A percentile compares a stretch with the other conserved stretches of the same genome.
Conservation (phyloP, 108 stramenopile species). For the Skeletonema costatum region DNA sequence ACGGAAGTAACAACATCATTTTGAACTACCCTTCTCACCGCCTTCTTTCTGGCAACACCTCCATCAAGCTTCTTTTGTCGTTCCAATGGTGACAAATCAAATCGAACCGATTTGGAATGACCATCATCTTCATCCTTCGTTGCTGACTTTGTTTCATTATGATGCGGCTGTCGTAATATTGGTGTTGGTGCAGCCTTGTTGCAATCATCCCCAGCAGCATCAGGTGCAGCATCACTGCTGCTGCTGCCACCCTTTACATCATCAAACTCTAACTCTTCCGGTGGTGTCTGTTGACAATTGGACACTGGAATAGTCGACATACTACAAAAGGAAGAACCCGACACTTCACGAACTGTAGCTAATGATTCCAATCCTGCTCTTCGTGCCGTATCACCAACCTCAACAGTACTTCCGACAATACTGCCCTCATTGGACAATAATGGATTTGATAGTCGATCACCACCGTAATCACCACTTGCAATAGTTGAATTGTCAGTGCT, state of each 20-base stretch:
- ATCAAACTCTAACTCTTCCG: not conserved
- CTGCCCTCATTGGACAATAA: not conserved
- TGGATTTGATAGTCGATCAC: not conserved
- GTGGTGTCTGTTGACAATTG: not conserved
- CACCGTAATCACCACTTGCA: not conserved
- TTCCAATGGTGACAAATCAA: constrained; percentile 1
- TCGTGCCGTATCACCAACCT: not conserved
- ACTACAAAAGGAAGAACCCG: not conserved
- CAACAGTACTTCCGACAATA: not conserved
- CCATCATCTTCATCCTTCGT: not conserved
- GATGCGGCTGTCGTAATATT: not conserved
- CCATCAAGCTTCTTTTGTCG: not conserved
- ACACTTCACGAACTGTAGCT: not conserved
- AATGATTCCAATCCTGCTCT: not conserved
- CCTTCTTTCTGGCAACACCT: not conserved
- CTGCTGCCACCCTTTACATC: not conserved
- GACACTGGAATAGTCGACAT: not conserved
- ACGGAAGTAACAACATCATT: not conserved
- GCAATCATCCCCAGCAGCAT: not conserved
- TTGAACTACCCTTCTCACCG: not conserved
- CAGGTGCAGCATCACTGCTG: not conserved
- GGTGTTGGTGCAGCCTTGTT: not conserved
- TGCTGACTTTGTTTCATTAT: not conserved
- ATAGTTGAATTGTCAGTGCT: not conserved
- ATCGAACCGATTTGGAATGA: constrained; percentile 9